Evolutionary conservation across 2,329 filamentous ascomycete genomes (phyloP).

Genomic region (Pseudogymnoascus sp.): DNA sequence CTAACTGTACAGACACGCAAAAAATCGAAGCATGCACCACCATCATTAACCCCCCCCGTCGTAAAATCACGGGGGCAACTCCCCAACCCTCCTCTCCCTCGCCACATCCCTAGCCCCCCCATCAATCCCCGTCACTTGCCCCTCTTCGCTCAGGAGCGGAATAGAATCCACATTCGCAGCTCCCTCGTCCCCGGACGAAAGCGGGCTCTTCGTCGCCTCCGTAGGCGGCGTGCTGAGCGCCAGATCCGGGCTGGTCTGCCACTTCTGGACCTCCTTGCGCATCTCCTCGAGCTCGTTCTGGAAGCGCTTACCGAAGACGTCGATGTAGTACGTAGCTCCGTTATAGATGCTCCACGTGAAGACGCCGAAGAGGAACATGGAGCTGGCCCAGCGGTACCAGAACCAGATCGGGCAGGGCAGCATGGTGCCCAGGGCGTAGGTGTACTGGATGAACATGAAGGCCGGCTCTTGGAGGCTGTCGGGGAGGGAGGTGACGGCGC

Average conservation of each 20-base stretch:
- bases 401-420: slow-evolving; percentile 94
- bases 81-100: slow-evolving; percentile 36
- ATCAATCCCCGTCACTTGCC: slow-evolving; percentile 36
- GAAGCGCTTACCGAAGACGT: slow-evolving; percentile 93
- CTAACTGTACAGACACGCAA: background rate
- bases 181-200: background rate
- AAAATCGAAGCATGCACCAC: background rate
- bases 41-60: background rate
- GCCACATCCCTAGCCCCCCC: slow-evolving; percentile 37
- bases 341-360: slow-evolving; percentile 96
- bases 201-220: slow-evolving; percentile 29
- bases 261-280: slow-evolving; percentile 80
- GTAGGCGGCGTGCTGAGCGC: slow-evolving; percentile 27
- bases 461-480: slow-evolving; percentile 69
- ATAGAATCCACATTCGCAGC: slow-evolving; percentile 42
- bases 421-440: slow-evolving; percentile 86
- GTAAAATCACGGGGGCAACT: background rate
- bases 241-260: slow-evolving; percentile 58
- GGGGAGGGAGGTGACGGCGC: slow-evolving; percentile 72
- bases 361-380: slow-evolving; percentile 67
- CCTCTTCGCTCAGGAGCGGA: slow-evolving; percentile 44
- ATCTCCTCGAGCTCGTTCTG: slow-evolving; percentile 90
- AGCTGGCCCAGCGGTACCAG: slow-evolving; percentile 72
- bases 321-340: slow-evolving; percentile 94
- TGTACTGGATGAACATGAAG: slow-evolving; percentile 95